Conservation (phyloP, 331 rosid genomes). For the Acacia concinna region DNA sequence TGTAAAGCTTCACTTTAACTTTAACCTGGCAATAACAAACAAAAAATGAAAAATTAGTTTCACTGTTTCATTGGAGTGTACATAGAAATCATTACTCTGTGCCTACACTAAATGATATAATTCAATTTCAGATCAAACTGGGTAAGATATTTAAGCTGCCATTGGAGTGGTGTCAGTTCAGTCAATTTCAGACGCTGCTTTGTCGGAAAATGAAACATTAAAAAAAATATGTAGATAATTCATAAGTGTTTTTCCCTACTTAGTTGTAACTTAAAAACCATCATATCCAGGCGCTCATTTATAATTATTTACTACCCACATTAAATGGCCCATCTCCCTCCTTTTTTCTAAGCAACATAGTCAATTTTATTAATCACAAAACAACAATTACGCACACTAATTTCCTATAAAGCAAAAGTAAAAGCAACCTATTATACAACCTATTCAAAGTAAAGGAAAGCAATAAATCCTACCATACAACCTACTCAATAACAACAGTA, state of each 20-base stretch:
- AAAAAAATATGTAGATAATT: not conserved
- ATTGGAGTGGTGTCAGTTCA: not conserved
- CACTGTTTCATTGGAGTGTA: not conserved
- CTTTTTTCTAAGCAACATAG: too few relatives aligned
- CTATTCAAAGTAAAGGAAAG: too few relatives aligned
- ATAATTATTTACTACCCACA: constrained; percentile 1
- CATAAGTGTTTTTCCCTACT: not conserved
- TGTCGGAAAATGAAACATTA: not conserved
- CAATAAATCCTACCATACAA: too few relatives aligned
- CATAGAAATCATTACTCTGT: not conserved
- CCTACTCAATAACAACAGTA: too few relatives aligned
- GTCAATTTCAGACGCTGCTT: constrained; percentile 14
- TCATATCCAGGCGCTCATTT: not conserved
- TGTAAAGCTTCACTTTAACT: not conserved
- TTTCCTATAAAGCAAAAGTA: too few relatives aligned
- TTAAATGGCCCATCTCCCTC: constrained; percentile 3
- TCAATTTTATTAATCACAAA: too few relatives aligned
- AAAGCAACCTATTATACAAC: too few relatives aligned
- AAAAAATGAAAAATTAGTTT: not conserved
- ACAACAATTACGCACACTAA: too few relatives aligned
- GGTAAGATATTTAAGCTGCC: not conserved
- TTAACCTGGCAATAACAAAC: not conserved
- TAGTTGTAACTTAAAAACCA: constrained; percentile 6
- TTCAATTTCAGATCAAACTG: constrained; percentile 12
- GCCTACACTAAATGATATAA: not conserved